These are phyloP conservation scores for Hypoxylon sp. DNA, from an alignment of 2,329 filamentous ascomycete genomes.

Conservation along the genomic window DNA sequence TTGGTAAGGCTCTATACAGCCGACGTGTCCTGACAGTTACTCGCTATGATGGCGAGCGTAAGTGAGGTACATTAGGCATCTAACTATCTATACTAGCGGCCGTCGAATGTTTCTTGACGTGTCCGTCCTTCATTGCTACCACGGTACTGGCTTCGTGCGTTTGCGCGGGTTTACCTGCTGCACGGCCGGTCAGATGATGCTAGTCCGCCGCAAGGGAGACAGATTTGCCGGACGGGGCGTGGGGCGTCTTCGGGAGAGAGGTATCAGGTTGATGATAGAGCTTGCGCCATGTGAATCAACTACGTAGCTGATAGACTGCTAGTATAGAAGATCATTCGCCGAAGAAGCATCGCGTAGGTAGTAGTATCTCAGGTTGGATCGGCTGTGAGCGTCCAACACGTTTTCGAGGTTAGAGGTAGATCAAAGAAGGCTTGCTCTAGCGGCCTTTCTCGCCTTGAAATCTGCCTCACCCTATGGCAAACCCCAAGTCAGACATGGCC, in stretches of 20 bases:
- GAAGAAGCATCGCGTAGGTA: not conserved
- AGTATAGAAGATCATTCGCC: not conserved
- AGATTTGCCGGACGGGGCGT: too few species aligned
- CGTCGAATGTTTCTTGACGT: not conserved
- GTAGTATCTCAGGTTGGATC: not conserved
- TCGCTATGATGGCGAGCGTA: not conserved
- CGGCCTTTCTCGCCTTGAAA: not conserved
- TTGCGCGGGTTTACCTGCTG: constrained; percentile 6
- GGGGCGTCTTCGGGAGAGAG: not conserved
- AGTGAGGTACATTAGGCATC: not conserved
- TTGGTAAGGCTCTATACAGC: not conserved
- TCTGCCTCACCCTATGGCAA: not conserved
- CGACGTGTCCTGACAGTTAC: not conserved
- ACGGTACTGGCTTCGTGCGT: not conserved
- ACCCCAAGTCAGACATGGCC: not conserved
- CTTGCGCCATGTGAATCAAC: not conserved
- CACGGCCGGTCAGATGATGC: constrained; percentile 4
- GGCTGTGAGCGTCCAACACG: not conserved
- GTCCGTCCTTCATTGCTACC: not conserved
- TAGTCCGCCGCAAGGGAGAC: not conserved
- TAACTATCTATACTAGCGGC: not conserved
- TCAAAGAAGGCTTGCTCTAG: not conserved
- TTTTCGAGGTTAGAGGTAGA: not conserved
- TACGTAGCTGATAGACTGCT: not conserved
- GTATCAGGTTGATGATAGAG: not conserved